Evolutionary conservation across 192 early-diverging fungal genomes (phyloP), one percentile per base, ranked within the genome.

Genomic region (Thamnidium elegans): DNA sequence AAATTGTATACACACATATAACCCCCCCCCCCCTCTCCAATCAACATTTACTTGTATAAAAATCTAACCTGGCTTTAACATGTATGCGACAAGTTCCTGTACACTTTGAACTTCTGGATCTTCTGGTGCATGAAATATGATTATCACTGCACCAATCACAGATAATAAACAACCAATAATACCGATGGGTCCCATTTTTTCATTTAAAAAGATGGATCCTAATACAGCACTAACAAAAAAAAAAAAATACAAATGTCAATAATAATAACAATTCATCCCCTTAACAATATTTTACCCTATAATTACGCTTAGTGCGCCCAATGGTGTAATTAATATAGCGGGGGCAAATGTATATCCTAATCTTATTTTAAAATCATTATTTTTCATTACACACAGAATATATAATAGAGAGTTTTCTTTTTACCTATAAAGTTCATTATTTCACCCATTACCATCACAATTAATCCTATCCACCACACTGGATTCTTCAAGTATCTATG

Each of bases 281-380:
- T 26, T 26, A 26, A 3, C 26, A 26, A 26, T 26, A 2, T 26
- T 17, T 50, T 62, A 48, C 55, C 55, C 56, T 20, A 48, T 32
- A 69, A 97, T 83, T 19, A 95, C 94, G 71, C 90, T 92, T 20
- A 92, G 81, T n/a, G 94, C 93, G 21, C 95, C 95, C 54, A 97
- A 78, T 4, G 95, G 95, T 17, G 95, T 95, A 6, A 98, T 90
- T 44, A 96, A 79, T 69, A 95, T 94, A 39, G 94, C 93, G 0
- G 95, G 95, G 43, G 92, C 93, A 87, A 92, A 97, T 50, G 91
- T 87, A 74, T 95, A 97, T 10, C 92, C 65, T 90, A 76, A 77
- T 93, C 36, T 39, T 39, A 39, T 39, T 39, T 39, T 39, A 1
- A 1, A 26, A 26, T 26, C 26, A 26, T 26, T 26, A 26, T 26